Conservation (phyloP, 805 yeast genomes). For the Lachancea sp. region DNA sequence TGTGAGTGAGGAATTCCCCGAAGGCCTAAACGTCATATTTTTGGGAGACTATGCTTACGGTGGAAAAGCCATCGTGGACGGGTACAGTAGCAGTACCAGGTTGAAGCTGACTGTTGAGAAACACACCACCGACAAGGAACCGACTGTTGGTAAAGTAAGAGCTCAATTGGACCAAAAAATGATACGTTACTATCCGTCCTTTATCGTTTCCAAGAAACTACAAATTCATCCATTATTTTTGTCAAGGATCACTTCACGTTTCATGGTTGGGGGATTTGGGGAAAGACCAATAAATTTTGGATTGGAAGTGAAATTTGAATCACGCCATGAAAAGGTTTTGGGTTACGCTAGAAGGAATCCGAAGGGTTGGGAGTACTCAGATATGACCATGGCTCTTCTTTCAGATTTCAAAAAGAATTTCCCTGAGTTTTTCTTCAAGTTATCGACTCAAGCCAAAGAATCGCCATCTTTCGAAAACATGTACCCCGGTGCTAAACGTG, state of each 20-base stretch:
- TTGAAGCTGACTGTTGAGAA: slow-evolving; percentile 50
- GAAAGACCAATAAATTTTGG: slow-evolving; percentile 65
- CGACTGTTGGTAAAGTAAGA: slow-evolving; percentile 56
- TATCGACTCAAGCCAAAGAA: slow-evolving; percentile 28
- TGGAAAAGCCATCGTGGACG: slow-evolving; percentile 60
- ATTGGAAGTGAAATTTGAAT: slow-evolving; percentile 76
- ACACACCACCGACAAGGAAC: slow-evolving; percentile 45
- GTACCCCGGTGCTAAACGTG: slow-evolving; percentile 33
- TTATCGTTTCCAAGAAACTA: slow-evolving; percentile 53
- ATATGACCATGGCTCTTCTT: slow-evolving; percentile 61
- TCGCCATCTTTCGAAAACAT: slow-evolving; percentile 30
- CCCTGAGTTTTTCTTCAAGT: slow-evolving; percentile 49
- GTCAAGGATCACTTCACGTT: slow-evolving; percentile 72
- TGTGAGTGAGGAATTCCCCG: slow-evolving; percentile 75
- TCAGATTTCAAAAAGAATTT: slow-evolving; percentile 55
- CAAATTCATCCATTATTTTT: slow-evolving; percentile 57
- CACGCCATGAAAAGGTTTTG: slow-evolving; percentile 70
- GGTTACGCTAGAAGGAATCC: slow-evolving; percentile 71
- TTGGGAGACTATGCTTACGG: slow-evolving; percentile 88
- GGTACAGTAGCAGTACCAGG: slow-evolving; percentile 43
- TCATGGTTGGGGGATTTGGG: slow-evolving; percentile 48
- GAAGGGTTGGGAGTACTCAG: slow-evolving; percentile 78
- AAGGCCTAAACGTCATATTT: slow-evolving; percentile 63
- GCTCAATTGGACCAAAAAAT: slow-evolving; percentile 50
- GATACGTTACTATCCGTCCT: slow-evolving; percentile 58